Conservation (phyloP, 2,329 filamentous ascomycete species). For the Cladophialophora bantiana region DNA sequence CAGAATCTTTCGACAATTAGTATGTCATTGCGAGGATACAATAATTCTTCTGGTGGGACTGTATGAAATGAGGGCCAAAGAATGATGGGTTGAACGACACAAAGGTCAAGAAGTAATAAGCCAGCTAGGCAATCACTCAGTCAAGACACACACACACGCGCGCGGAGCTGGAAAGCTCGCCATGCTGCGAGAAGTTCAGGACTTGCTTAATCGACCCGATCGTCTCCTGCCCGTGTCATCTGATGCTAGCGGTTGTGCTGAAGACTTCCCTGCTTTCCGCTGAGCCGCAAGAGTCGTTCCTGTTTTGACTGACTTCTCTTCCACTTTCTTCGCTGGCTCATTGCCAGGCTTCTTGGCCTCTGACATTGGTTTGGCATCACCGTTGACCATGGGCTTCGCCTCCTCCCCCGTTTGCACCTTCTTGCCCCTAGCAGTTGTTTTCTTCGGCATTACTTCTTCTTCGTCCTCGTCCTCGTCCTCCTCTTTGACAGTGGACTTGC, state of each 20-base stretch:
- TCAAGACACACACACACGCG: too few species aligned
- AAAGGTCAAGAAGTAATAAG: too few species aligned
- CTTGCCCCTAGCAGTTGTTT: conserved; percentile 42
- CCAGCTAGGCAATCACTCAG: too few species aligned
- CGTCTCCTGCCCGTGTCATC: conserved; percentile 26
- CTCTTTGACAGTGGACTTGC: conserved; percentile 38
- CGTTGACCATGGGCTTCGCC: conserved; percentile 16
- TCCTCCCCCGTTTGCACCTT: conserved; percentile 32
- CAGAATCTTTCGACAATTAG: too few species aligned
- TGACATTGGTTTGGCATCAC: conserved; percentile 3
- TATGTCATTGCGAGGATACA: too few species aligned
- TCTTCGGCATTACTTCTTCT: conserved; percentile 32
- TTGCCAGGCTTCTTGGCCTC: conserved; percentile 9
- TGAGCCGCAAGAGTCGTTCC: conserved; percentile 4
- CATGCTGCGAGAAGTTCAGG: conserved; percentile 3
- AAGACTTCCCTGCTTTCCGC: neutral
- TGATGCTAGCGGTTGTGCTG: conserved; percentile 61
- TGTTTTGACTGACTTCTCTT: conserved; percentile 20
- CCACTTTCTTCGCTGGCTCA: conserved; percentile 7
- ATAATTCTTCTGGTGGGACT: too few species aligned
- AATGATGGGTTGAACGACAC: too few species aligned
- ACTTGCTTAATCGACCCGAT: conserved; percentile 30
- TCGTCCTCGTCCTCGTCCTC: conserved; percentile 29
- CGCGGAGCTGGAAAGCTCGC: neutral
- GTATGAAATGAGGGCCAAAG: too few species aligned